Evolutionary conservation across 352 stramenopile genomes (phyloP), one percentile per base, ranked within the genome.

Genomic region (Globisporangium spinosum): DNA sequence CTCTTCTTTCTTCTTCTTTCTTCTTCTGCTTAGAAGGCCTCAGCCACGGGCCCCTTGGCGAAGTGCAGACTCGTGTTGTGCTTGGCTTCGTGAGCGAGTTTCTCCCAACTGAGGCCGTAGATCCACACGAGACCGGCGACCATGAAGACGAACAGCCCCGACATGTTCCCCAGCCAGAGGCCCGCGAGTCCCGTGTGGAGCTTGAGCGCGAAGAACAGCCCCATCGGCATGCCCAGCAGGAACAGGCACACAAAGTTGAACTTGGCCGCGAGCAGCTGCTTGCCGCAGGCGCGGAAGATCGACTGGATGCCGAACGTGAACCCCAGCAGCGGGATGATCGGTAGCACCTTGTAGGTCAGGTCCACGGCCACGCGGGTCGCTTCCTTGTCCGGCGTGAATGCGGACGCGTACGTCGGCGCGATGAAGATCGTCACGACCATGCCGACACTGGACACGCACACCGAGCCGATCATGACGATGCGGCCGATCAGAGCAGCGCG

Each of bases 161-260:
- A 76, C 64, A 88, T 77, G 27, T 89, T 75, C 0, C 85, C 85
- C 38, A 73, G 65, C 82, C 82, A 91, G 8, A 93, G 64, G 0
- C 85, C 85, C 23, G 53, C 43, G 17, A 51, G 43, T 8, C 43
- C 43, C 43, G 7, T 1, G 43, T 51, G 15, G 3, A 51, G 43
- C 17, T 51, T 22, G 5, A 51, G 17, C 15, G 43, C 43, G 17
- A 51, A 51, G 4, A 9, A 51, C 2, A 51, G 43, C 9, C 43
- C 43, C 7, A 51, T 22, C 6, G 43, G 43, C 6, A 23, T 9
- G 43, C 43, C 43, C 15, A 51, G 6, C 15, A 51, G 15, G 43
- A 51, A 51, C 17, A 23, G 9, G 43, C 43, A 23, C 43, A 51
- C 43, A 23, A 51, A 51, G 17, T 51, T 51, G 43, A 51, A 51